Conservation (phyloP, 2,329 filamentous ascomycete genomes). For the Ophiostoma sp. region DNA sequence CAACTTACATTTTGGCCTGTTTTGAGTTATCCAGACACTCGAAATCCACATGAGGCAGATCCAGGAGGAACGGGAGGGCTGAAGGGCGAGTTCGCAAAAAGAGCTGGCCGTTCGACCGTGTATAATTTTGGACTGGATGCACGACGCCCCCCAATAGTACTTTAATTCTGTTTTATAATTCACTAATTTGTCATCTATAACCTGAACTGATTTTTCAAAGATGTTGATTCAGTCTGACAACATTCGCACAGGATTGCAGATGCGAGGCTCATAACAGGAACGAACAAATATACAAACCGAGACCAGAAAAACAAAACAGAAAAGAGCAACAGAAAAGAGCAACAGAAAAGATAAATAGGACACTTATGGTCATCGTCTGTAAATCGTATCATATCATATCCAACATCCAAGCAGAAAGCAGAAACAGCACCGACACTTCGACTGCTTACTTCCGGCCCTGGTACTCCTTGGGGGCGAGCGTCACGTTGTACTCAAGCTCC, state of each 20-base stretch:
- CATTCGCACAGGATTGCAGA: not conserved
- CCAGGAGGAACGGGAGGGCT: not conserved
- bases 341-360: not conserved
- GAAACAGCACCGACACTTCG: not conserved
- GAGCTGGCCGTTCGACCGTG: not conserved
- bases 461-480: constrained; percentile 33
- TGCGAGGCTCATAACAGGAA: not conserved
- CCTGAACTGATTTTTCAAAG: not conserved
- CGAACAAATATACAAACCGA: not conserved
- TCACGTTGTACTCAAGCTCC: constrained; percentile 38
- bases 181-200: not conserved
- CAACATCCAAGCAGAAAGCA: not conserved
- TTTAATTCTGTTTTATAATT: not conserved
- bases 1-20: not conserved
- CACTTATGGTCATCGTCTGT: not conserved
- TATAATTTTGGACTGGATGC: constrained; percentile 1
- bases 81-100: not conserved
- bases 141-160: not conserved
- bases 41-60: not conserved
- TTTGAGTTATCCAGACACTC: not conserved
- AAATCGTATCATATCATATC: constrained; percentile 6
- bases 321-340: not conserved
- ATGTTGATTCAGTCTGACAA: not conserved
- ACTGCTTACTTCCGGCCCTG: constrained; percentile 22
- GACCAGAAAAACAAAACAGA: not conserved